A percentile compares a stretch with the other conserved stretches of the same genome.
Evolutionary conservation across 257 asterid genomes (phyloP).

Genomic region (Capsicum chinense): DNA sequence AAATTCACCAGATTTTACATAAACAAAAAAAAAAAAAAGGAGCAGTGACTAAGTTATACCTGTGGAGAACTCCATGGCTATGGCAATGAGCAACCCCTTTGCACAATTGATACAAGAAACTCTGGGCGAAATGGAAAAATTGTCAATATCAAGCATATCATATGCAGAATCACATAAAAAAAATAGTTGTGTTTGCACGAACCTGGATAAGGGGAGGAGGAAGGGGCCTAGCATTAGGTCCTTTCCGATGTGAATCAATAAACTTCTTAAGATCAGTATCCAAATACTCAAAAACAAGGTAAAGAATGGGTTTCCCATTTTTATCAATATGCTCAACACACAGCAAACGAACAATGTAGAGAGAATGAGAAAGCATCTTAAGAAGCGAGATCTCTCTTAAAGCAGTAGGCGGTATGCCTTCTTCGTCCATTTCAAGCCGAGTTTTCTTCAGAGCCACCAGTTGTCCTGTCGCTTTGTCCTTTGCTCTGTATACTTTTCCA

Average conservation of each 20-base stretch:
- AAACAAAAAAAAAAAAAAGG: too few species aligned
- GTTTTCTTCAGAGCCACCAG: conserved; percentile 94
- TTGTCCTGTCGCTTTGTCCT: conserved; percentile 84
- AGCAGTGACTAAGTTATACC: conserved; percentile 26
- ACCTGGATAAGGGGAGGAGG: conserved; percentile 61
- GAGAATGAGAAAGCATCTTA: conserved; percentile 93
- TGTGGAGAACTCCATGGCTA: conserved; percentile 93
- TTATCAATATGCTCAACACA: conserved; percentile 89
- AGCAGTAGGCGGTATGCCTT: conserved; percentile 94
- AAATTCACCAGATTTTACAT: too few species aligned
- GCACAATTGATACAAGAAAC: conserved; percentile 82
- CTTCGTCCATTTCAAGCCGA: conserved; percentile 97
- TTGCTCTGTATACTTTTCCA: conserved; percentile 97
- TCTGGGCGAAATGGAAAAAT: conserved; percentile 19
- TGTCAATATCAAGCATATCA: neutral
- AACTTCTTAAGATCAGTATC: conserved; percentile 92
- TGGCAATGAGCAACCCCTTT: conserved; percentile 96
- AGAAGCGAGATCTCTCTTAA: conserved; percentile 91
- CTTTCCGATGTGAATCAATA: conserved; percentile 84
- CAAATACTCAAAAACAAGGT: conserved; percentile 89
- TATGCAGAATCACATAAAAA: neutral
- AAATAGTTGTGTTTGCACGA: neutral
- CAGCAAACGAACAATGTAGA: conserved; percentile 85
- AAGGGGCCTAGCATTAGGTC: conserved; percentile 73
- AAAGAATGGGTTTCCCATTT: conserved; percentile 85